Percentiles rank a stretch among this genome's conserved stretches.
Conservation (phyloP, 768 basidiomycete genomes). For the Mycena alexandri region DNA sequence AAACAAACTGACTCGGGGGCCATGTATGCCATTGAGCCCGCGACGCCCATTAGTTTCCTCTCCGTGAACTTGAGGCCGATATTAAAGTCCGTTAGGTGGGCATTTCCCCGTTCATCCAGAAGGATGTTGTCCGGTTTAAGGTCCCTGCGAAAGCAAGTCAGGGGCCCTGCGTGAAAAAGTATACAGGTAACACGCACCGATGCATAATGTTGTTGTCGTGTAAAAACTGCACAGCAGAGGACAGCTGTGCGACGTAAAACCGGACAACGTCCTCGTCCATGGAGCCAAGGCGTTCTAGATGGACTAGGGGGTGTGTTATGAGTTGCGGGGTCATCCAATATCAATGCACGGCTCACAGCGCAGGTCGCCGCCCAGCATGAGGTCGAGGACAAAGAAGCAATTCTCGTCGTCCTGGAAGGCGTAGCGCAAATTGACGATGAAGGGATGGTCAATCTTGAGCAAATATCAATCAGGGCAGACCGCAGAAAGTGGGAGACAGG, state of each 20-base stretch:
- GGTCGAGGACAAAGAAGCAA: conserved; percentile 97
- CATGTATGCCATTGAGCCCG: conserved; percentile 99
- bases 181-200: conserved; percentile 66
- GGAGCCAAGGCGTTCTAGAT: conserved; percentile 84
- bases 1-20: conserved; percentile 74
- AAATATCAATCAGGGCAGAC: conserved; percentile 36
- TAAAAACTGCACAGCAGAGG: conserved; percentile 89
- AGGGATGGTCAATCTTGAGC: conserved; percentile 91
- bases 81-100: conserved; percentile 98
- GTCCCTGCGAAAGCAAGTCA: conserved; percentile 66
- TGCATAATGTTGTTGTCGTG: conserved; percentile 97
- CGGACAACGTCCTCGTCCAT: conserved; percentile 84
- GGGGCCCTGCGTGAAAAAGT: conserved; percentile 40
- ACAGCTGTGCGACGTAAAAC: conserved; percentile 91
- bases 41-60: conserved; percentile 88
- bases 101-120: conserved; percentile 94
- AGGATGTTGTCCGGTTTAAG: conserved; percentile 98
- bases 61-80: conserved; percentile 98
- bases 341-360: conserved; percentile 72
- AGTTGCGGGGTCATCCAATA: conserved; percentile 24
- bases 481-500: conserved; percentile 20
- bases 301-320: conserved; percentile 65
- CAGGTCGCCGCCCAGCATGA: conserved; percentile 96
- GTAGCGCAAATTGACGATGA: conserved; percentile 94
- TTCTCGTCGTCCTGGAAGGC: conserved; percentile 99